Base-by-base conservation (phyloP, 2,329 filamentous ascomycete species). In the Alternaria gansuensis region DNA sequence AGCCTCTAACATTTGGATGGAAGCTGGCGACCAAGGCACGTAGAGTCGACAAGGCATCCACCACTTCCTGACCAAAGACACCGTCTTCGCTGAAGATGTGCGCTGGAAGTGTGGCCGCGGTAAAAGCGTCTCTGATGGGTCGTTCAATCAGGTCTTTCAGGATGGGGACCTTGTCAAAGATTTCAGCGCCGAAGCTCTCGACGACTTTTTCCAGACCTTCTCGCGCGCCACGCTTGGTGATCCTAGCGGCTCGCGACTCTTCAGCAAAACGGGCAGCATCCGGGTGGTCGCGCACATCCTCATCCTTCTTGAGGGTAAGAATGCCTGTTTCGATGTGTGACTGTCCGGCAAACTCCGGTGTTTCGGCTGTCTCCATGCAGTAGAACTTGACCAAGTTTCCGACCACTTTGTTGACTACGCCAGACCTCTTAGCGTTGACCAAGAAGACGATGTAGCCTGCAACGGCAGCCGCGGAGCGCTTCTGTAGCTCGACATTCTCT, bases 381-480 rank as follows among this genome's bases (percentile, higher is more conserved):
- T 93, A 97, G 78, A 97, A 99, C 74, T 97, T 98, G 80, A 96
- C 92, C 51, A 99, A 79, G 73, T 99, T 99, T 45, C 91, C 89
- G 28, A 98, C 93, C 13, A 99, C 91, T 80, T 99, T 99, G 76
- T 97, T 93, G 14, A 95, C 93, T 11, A 96, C 92, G 14, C 89
- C 92, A 56, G 89, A 86, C 62, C 94, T 90, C 37, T 92, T 90
- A 54, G 88, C 87, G 40, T 88, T 86, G 4, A 92, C 93, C 70
- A 98, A 95, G 23, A 95, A 84, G 65, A 91, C 88, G n/a, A 99
- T 89, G 21, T 98, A 87, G 37, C 85, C 86, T 5, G 93, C 92
- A 51, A 99, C 90, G 3, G 93, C 93, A 13, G 86, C 87, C 2
- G 93, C 92, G 28, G 94, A 97, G 24, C 94, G 90, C 68, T 87